Base-by-base conservation (phyloP, 768 basidiomycete species). In the Harrya chromipes region DNA sequence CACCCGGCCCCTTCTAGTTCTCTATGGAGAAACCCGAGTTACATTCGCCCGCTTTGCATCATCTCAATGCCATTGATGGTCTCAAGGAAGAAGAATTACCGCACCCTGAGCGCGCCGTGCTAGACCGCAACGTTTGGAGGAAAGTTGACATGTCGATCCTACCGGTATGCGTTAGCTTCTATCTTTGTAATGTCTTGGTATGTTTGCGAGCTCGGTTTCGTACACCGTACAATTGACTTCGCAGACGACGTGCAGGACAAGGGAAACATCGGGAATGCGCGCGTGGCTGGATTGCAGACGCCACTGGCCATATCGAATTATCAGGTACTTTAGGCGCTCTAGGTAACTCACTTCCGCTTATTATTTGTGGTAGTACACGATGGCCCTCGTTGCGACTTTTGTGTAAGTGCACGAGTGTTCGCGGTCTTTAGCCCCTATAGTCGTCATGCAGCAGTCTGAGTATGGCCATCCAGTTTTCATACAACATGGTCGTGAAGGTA, bases 251-350 rank as follows among this genome's bases (percentile, higher is more conserved):
- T 37, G 10, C 31, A 69, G 80, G 48, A 79, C 29, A 53, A 50
- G 38, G 63, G 58, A 16, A 83, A 82, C 55, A 72, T 84, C 29
- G 78, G 72, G 14, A 85, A 85, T 56, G 83, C 83, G 20, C 73
- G 76, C 14, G 72, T 84, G 2, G 84, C 80, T 11, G 83, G 83
- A 6, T 62, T 85, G 51, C 79, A 83, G 57, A 74, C 63, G 17
- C 74, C 80, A 40, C 60, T 85, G 40, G 67, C 16, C 4, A 56
- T 68, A 35, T 55, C 64, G 6, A 60, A 65, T 36, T 61, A 69
- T 37, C 57, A 68, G 50, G 66, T 63, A 38, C 12, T 31, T 29
- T 14, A 4, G 17, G 12, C 0, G 14, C n/a, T 43, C 23, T 19
- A 7, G 8, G 29, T 29, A 5, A 29, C 21, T 40, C 4, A 12